Evolutionary conservation across 331 rosid genomes (phyloP).

Genomic region (Cydonia oblonga): DNA sequence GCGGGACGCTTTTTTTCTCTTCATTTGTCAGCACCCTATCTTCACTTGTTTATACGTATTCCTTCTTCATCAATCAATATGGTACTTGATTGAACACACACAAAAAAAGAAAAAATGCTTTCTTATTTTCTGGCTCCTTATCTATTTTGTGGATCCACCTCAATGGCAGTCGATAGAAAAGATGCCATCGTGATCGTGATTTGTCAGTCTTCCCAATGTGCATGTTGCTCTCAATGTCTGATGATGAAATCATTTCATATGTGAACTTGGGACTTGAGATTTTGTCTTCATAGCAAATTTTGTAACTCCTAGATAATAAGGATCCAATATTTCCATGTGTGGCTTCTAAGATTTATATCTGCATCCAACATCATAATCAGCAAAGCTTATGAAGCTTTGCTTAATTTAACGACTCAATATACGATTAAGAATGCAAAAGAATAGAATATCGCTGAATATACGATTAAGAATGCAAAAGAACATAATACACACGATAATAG

Average conservation of each 20-base stretch:
- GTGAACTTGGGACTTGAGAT: conserved; percentile 8
- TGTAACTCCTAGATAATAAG: not conserved
- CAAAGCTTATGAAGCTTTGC: too few relatives aligned
- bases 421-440: too few relatives aligned
- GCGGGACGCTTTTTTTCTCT: accelerated
- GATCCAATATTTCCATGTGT: not conserved
- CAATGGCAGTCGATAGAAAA: not conserved
- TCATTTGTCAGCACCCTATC: too few relatives aligned
- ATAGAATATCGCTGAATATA: too few relatives aligned
- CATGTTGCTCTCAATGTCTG: not conserved
- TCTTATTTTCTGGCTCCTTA: not conserved
- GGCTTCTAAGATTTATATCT: not conserved
- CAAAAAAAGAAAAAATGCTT: not conserved
- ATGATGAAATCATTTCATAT: not conserved
- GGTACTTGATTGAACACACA: too few relatives aligned
- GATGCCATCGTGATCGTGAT: not conserved
- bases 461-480: not conserved
- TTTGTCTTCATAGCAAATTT: not conserved
- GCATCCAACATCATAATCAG: not conserved
- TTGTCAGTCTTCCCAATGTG: not conserved
- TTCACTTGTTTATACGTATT: too few relatives aligned
- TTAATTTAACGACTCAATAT: not conserved
- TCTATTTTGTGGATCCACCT: conserved; percentile 3
- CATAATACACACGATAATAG: not conserved
- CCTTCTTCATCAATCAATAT: too few relatives aligned